A percentile compares a stretch with the other conserved stretches of the same genome.
phyloP scores from a whole-genome alignment of 1,284 basidiomycete genomes.

The Moesziomyces sp. region DNA sequence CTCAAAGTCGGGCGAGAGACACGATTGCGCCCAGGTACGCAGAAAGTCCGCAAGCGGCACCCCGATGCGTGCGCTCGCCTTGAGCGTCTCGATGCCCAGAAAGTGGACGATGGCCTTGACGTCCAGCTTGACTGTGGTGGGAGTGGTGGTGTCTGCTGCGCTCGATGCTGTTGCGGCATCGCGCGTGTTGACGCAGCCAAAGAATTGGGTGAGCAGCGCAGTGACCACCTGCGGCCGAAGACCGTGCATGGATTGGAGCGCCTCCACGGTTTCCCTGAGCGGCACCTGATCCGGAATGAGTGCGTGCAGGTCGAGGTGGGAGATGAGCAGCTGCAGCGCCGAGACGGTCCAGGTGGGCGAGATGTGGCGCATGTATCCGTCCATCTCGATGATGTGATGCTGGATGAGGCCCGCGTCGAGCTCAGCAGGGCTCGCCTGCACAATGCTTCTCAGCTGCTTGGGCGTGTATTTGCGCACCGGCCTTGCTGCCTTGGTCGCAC shows the following conservation, averaged over 20 bases:
- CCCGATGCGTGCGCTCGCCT: slow-evolving; percentile 23
- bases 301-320: slow-evolving; percentile 56
- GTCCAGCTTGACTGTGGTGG: slow-evolving; percentile 32
- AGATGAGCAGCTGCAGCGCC: slow-evolving; percentile 47
- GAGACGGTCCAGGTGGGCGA: slow-evolving; percentile 34
- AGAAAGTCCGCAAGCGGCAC: slow-evolving; percentile 35
- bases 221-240: slow-evolving; percentile 43
- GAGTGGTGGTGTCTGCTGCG: background rate
- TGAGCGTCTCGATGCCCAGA: slow-evolving; percentile 51
- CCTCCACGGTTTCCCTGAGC: slow-evolving; percentile 33
- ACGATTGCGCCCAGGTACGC: slow-evolving; percentile 22
- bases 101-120: slow-evolving; percentile 39
- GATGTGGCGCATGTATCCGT: slow-evolving; percentile 57
- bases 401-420: slow-evolving; percentile 44
- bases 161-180: background rate
- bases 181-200: slow-evolving; percentile 22
- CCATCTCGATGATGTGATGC: slow-evolving; percentile 54
- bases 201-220: slow-evolving; percentile 54
- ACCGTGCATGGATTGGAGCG: slow-evolving; percentile 32
- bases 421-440: slow-evolving; percentile 61
- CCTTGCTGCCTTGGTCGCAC: slow-evolving; percentile 1
- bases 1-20: slow-evolving; percentile 26
- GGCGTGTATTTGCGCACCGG: slow-evolving; percentile 53
- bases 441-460: slow-evolving; percentile 56
- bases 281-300: slow-evolving; percentile 51